Conservation (phyloP, 768 basidiomycete genomes). For the Rhodotorula toruloides region DNA sequence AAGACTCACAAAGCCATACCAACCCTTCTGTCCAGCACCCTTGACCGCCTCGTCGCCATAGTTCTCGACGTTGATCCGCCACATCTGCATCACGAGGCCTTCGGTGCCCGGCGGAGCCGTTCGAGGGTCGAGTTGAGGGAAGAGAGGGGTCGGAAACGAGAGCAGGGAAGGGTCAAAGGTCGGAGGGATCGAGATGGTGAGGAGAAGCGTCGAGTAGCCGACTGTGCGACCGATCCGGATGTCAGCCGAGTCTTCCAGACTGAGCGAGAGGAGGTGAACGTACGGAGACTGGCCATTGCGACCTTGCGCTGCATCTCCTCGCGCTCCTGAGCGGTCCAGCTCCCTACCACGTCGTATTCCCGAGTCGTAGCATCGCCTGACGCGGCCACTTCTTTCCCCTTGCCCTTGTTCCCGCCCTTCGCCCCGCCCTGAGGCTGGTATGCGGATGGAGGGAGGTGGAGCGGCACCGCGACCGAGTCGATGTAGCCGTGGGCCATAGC, state of each 20-base stretch:
- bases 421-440: not conserved
- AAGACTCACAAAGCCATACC: conserved; percentile 70
- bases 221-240: conserved; percentile 51
- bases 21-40: conserved; percentile 44
- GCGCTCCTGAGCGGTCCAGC: conserved; percentile 23
- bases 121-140: conserved; percentile 54
- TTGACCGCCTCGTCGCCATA: conserved; percentile 59
- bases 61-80: conserved; percentile 68
- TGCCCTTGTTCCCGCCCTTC: conserved; percentile 18
- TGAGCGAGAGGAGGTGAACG: not conserved
- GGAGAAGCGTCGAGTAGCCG: conserved; percentile 75
- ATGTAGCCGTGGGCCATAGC: conserved; percentile 24
- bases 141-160: conserved; percentile 57
- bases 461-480: conserved; percentile 30
- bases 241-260: not conserved
- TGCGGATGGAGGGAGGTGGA: conserved; percentile 22
- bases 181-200: conserved; percentile 61
- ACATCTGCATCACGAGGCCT: conserved; percentile 61
- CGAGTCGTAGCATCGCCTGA: not conserved
- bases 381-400: not conserved
- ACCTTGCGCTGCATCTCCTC: conserved; percentile 19
- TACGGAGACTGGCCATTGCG: conserved; percentile 22
- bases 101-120: conserved; percentile 51
- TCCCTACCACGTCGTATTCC: conserved; percentile 19
- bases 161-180: conserved; percentile 64